Base-by-base conservation (phyloP, 1,284 basidiomycete genomes). In the Sanghuangporus baumii region DNA sequence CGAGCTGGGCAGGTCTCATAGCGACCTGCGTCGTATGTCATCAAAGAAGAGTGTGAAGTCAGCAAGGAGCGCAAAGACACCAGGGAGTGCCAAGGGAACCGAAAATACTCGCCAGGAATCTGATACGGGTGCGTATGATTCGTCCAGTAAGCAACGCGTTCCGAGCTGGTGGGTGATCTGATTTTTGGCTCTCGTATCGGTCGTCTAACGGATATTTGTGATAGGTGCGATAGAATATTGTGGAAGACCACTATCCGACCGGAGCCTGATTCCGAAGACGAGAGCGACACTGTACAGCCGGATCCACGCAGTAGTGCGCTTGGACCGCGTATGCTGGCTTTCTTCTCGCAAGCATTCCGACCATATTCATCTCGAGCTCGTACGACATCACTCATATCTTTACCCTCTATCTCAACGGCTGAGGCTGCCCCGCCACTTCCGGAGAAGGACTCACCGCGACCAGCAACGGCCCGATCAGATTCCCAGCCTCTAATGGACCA, bases 141-240 rank as follows among this genome's bases (percentile, higher is more conserved):
- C 87, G 23, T 91, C 90, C 14, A 78, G 82, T 68, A 92, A 92
- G 73, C 82, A 85, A 69, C 83, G 89, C n/a, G 89, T 92, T 36
- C 89, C 89, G 2, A 90, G 89, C 69, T 92, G 90, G 89, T 89
- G 65, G 62, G 80, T 73, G 14, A 7, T 52, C n/a, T 55, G 56
- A 59, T 37, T 23, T 34, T 46, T 47, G 34, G 7, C 18, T 9
- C 18, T 9, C 36, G 6, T 60, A 48, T 16, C 7, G 20, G 7
- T 5, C 40, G 38, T 38, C 20, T 64, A 36, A 59, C 31, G 63
- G 20, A 55, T 8, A 6, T 16, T 40, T 8, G 57, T 36, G 26
- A 31, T 31, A 54, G 88, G 88, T 92, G 89, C 68, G 89, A 92
- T 69, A 83, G 89, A 20, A 89, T 92, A 57, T 73, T 92, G 3